Evolutionary conservation across 805 yeast genomes (phyloP).

Genomic region (Yarrowia keelungensis): DNA sequence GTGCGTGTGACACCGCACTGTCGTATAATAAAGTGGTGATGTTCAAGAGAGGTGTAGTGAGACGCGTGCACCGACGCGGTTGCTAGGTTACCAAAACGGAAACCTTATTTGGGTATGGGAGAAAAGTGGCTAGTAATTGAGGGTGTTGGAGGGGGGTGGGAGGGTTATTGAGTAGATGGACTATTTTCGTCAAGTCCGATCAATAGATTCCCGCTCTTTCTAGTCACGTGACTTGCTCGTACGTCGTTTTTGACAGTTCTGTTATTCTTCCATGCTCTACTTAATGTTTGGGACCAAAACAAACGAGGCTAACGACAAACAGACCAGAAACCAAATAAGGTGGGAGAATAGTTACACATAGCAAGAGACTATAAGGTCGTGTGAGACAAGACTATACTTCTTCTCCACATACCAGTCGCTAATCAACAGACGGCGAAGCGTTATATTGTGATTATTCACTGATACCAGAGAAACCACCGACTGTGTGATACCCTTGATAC

Average conservation of each 20-base stretch:
- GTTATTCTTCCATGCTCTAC: no score
- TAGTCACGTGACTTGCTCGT: no score
- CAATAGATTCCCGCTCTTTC: no score
- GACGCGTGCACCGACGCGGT: slow-evolving; percentile 34
- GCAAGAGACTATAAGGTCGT: not conserved
- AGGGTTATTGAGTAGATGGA: no score
- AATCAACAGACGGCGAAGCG: not conserved
- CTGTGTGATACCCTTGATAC: not conserved
- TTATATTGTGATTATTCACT: no score
- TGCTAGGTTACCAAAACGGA: slow-evolving; percentile 14
- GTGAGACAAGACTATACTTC: not conserved
- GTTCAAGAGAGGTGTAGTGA: slow-evolving; percentile 17
- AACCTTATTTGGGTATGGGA: not conserved
- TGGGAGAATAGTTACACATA: slow-evolving; percentile 16
- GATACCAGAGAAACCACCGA: no score
- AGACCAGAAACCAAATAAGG: not conserved
- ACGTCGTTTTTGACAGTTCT: no score
- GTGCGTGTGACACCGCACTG: not conserved
- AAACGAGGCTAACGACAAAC: slow-evolving; percentile 1
- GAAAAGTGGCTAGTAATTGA: no score
- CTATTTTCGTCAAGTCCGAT: no score
- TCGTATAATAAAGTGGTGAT: no score
- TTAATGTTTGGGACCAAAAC: slow-evolving; percentile 10
- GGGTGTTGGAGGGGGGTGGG: not conserved
- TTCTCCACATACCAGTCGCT: not conserved